These are phyloP conservation scores for Entophlyctis luteolus DNA, from an alignment of 192 early-diverging fungal species.

Conservation along the genomic window DNA sequence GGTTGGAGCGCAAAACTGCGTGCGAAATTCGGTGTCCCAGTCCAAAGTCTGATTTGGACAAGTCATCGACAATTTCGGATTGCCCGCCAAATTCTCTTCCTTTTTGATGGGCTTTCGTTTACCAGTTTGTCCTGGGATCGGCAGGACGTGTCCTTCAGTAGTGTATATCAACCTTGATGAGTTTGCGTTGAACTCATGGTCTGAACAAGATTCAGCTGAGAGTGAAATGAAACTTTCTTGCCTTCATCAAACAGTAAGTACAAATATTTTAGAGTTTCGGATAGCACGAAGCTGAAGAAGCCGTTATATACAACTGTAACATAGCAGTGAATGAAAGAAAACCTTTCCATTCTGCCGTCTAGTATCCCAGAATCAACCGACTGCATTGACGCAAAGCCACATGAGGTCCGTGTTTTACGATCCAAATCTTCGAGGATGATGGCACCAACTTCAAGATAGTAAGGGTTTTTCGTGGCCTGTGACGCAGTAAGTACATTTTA, in stretches of 20 bases:
- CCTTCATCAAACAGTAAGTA: conserved; percentile 88
- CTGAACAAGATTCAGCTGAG: conserved; percentile 29
- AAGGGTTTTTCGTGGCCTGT: conserved; percentile 81
- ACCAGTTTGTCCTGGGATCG: conserved; percentile 1
- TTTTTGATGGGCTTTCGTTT: too few relatives aligned
- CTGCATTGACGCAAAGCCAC: conserved; percentile 75
- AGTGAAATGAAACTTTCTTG: conserved; percentile 12
- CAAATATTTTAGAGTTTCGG: conserved; percentile 96
- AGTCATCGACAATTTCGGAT: too few relatives aligned
- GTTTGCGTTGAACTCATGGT: conserved; percentile 65
- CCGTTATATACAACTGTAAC: background rate
- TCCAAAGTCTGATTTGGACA: too few relatives aligned
- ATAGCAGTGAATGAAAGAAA: background rate
- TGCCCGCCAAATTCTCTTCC: too few relatives aligned
- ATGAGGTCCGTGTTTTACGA: conserved; percentile 58
- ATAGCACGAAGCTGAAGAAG: conserved; percentile 67
- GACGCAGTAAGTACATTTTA: conserved; percentile 1
- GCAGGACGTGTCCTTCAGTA: conserved; percentile 46
- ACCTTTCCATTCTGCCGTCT: conserved; percentile 87
- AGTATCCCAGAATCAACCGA: conserved; percentile 59
- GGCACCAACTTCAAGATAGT: conserved; percentile 87
- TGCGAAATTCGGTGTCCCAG: background rate
- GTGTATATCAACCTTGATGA: conserved; percentile 85
- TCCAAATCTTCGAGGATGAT: conserved; percentile 80
- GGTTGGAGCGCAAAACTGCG: background rate